Conservation (phyloP, 1,284 basidiomycete species). For the Cutaneotrichosporon dermatis region DNA sequence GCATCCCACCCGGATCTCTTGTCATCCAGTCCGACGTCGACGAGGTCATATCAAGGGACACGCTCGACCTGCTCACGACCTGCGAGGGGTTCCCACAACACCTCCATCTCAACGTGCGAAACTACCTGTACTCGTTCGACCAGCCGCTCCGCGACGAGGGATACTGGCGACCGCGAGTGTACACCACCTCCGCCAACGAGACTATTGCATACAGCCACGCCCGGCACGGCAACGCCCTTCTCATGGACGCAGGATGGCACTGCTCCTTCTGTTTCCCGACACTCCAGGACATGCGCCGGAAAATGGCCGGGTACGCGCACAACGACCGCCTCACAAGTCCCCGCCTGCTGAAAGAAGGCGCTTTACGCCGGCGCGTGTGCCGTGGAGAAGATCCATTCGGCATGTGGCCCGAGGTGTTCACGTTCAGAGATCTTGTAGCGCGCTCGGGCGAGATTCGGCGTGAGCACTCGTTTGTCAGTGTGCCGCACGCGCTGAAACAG, state of each 20-base stretch:
- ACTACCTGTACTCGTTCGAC: slow-evolving; percentile 64
- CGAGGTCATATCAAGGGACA: slow-evolving; percentile 60
- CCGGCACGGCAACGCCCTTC: slow-evolving; percentile 52
- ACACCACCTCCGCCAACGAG: too few relatives aligned
- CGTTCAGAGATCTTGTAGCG: too few relatives aligned
- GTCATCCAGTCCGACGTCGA: slow-evolving; percentile 67
- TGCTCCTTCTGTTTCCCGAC: slow-evolving; percentile 39
- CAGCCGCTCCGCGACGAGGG: slow-evolving; percentile 51
- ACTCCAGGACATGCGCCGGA: slow-evolving; percentile 26
- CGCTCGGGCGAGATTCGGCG: too few relatives aligned
- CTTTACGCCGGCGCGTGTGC: slow-evolving; percentile 23
- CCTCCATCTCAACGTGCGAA: slow-evolving; percentile 62
- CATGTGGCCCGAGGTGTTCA: slow-evolving; percentile 24
- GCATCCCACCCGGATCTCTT: slow-evolving; percentile 27
- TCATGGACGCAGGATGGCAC: slow-evolving; percentile 60
- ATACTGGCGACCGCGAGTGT: slow-evolving; percentile 54
- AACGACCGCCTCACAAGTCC: slow-evolving; percentile 27
- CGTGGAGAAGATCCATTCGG: slow-evolving; percentile 27
- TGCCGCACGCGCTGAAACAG: too few relatives aligned
- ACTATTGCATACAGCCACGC: slow-evolving; percentile 20
- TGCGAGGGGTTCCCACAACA: slow-evolving; percentile 52
- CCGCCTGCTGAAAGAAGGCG: slow-evolving; percentile 10
- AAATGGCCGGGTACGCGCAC: slow-evolving; percentile 34
- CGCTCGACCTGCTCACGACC: slow-evolving; percentile 57
- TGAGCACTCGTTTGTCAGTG: too few relatives aligned